Evolutionary conservation across 139 green algal species (phyloP).

Genomic region (Chlorella sp.): DNA sequence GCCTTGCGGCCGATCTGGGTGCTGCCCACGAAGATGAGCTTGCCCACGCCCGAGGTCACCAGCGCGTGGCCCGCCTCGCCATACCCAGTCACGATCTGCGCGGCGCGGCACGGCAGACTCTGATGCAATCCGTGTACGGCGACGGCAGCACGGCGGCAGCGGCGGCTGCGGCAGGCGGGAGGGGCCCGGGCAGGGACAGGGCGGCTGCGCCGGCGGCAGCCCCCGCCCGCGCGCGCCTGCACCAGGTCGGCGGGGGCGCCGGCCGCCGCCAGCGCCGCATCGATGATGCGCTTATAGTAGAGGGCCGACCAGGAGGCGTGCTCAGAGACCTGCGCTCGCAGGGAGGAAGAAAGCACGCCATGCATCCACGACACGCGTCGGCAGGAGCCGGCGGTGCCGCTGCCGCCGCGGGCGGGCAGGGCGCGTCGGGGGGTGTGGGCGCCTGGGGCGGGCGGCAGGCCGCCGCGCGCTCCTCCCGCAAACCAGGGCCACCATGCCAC

Average conservation of each 20-base stretch:
- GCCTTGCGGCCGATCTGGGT: conserved; percentile 59
- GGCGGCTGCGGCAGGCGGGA: too few relatives aligned
- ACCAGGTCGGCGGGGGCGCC: conserved; percentile 88
- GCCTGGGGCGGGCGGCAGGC: too few relatives aligned
- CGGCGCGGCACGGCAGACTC: too few relatives aligned
- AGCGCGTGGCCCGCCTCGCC: conserved; percentile 89
- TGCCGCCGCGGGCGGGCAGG: too few relatives aligned
- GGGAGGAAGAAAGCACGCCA: too few relatives aligned
- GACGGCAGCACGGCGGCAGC: too few relatives aligned
- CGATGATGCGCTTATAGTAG: conserved; percentile 85
- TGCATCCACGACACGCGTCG: too few relatives aligned
- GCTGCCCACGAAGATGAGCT: conserved; percentile 93
- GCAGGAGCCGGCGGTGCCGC: too few relatives aligned
- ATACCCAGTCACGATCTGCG: conserved; percentile 62
- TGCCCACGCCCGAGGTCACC: conserved; percentile 82
- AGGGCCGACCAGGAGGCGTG: conserved; percentile 84
- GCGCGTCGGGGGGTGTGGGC: too few relatives aligned
- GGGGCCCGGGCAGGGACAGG: too few relatives aligned
- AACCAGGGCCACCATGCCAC: neutral
- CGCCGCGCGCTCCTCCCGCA: neutral
- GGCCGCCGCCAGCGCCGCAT: conserved; percentile 78
- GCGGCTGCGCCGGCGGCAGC: too few relatives aligned
- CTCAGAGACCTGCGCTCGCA: conserved; percentile 89
- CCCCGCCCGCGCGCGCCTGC: conserved; percentile 77
- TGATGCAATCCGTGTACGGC: too few relatives aligned